Conservation (phyloP, 2,329 filamentous ascomycete genomes). For the Hymenotorrendiella dingleyae region DNA sequence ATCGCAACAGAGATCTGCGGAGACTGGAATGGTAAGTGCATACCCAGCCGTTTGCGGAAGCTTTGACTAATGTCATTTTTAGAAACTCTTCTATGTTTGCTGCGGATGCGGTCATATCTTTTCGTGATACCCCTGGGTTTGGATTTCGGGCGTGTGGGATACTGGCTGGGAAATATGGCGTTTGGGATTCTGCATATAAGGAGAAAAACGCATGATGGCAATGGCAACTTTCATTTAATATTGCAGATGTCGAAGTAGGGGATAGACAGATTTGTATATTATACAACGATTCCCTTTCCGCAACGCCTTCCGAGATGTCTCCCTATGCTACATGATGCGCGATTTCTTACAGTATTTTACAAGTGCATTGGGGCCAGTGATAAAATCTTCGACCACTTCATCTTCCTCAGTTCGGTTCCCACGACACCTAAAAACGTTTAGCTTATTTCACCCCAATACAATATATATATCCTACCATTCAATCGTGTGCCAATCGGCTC, state of each 20-base stretch:
- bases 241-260: too few relatives aligned
- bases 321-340: constrained; percentile 27
- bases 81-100: constrained; percentile 95
- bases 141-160: background rate
- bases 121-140: constrained; percentile 35
- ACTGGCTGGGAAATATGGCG: constrained; percentile 7
- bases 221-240: too few relatives aligned
- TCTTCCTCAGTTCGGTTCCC: constrained; percentile 79
- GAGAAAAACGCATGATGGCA: constrained; percentile 4
- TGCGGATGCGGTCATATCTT: constrained; percentile 90
- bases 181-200: constrained; percentile 4
- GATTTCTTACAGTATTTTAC: constrained; percentile 34
- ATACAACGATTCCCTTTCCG: constrained; percentile 2
- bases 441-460: constrained; percentile 3
- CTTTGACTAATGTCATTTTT: constrained; percentile 22
- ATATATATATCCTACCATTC: constrained; percentile 51
- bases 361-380: constrained; percentile 84
- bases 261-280: too few relatives aligned
- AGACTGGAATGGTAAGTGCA: constrained; percentile 89
- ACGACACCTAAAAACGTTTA: constrained; percentile 61
- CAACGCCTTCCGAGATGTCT: constrained; percentile 21
- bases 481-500: constrained; percentile 91
- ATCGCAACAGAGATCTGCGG: constrained; percentile 91
- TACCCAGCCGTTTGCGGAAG: background rate
- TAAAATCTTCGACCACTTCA: constrained; percentile 97